Evolutionary conservation across 139 green algal genomes (phyloP).

Genomic region (Tetraselmis striata): DNA sequence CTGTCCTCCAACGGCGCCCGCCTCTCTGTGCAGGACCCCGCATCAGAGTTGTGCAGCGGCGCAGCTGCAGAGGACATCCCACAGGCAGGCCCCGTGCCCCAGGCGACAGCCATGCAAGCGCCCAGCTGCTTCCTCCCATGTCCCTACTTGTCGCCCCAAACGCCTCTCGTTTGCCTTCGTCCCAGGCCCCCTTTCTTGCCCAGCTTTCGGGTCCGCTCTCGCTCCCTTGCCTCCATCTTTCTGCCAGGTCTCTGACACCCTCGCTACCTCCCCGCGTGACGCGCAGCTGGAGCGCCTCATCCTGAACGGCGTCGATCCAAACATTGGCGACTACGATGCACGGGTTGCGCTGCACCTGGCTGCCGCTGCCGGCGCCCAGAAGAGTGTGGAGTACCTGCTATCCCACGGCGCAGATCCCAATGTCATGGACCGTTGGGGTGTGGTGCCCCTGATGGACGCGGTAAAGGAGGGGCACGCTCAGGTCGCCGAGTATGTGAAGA

Average conservation of each 20-base stretch:
- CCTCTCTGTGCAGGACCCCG: neutral
- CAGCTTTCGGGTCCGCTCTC: too few species aligned
- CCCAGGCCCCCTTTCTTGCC: too few species aligned
- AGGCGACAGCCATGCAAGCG: too few species aligned
- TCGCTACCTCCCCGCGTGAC: too few species aligned
- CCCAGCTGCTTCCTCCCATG: too few species aligned
- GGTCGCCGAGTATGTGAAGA: neutral
- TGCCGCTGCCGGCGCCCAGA: conserved; percentile 14
- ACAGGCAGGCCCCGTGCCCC: neutral
- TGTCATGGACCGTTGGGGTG: conserved; percentile 1
- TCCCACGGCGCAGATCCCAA: neutral
- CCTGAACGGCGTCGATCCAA: conserved; percentile 19
- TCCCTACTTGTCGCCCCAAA: too few species aligned
- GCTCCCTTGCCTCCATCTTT: too few species aligned
- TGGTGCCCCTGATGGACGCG: neutral
- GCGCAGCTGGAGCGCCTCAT: conserved; percentile 22
- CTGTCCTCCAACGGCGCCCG: neutral
- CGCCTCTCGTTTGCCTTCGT: too few species aligned
- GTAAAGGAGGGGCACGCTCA: neutral
- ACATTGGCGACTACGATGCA: conserved; percentile 26
- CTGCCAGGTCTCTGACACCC: too few species aligned
- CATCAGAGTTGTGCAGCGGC: neutral
- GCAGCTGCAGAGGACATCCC: neutral
- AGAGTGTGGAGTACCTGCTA: conserved; percentile 25
- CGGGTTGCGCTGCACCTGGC: conserved; percentile 35